phyloP scores from a whole-genome alignment of 176 grass and related monocot genomes.

The Pharus latifolius region DNA sequence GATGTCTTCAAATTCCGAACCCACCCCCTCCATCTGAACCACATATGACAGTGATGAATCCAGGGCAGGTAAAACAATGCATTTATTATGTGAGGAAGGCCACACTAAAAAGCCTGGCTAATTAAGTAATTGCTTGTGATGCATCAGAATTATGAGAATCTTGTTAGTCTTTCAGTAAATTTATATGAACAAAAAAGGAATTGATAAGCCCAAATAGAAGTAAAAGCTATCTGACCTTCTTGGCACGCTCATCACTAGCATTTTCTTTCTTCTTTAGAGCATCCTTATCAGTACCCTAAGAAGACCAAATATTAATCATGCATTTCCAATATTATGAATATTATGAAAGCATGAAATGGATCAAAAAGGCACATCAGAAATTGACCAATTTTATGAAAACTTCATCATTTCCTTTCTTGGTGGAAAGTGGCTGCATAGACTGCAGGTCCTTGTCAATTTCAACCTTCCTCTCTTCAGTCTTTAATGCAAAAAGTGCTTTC shows the following conservation, averaged over 20 bases:
- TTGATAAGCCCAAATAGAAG: neutral
- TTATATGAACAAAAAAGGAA: neutral
- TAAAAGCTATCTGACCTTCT: conserved; percentile 38
- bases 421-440: conserved; percentile 65
- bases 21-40: no score
- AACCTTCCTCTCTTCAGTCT: conserved; percentile 83
- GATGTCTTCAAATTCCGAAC: no score
- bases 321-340: neutral
- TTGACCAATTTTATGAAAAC: conserved; percentile 79
- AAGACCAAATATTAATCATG: neutral
- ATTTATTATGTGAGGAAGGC: neutral
- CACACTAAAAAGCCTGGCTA: neutral
- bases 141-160: neutral
- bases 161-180: neutral
- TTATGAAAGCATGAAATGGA: neutral
- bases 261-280: conserved; percentile 76
- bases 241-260: conserved; percentile 73
- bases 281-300: conserved; percentile 83
- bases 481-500: conserved; percentile 58
- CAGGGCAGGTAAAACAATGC: neutral
- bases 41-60: no score
- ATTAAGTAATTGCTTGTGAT: neutral
- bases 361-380: neutral
- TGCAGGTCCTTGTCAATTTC: conserved; percentile 83
- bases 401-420: conserved; percentile 57